These are phyloP conservation scores for Brassica balearica DNA, from an alignment of 441 rosid genomes.

Conservation along the genomic window DNA sequence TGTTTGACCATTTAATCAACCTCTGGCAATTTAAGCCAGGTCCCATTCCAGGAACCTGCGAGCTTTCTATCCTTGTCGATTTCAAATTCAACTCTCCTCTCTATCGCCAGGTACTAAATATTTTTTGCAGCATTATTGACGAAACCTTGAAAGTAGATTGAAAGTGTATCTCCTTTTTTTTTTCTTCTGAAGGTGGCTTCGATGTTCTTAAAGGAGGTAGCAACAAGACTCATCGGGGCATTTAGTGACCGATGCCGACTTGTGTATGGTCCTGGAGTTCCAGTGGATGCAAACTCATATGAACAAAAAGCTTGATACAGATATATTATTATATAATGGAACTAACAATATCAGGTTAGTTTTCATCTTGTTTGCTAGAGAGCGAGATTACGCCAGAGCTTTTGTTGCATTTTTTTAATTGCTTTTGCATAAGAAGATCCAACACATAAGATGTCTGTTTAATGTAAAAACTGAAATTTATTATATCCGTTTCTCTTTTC, in stretches of 20 bases:
- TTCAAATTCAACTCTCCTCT: conserved; percentile 87
- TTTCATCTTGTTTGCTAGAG: conserved; percentile 27
- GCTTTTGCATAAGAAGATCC: conserved; percentile 29
- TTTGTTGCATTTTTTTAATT: conserved; percentile 17
- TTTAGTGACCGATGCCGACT: conserved; percentile 72
- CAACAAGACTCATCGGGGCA: conserved; percentile 69
- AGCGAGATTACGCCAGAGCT: conserved; percentile 13
- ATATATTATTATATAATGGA: neutral
- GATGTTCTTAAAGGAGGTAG: conserved; percentile 84
- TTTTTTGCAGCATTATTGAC: too few species aligned
- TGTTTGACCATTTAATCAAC: conserved; percentile 65
- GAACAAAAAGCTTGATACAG: conserved; percentile 57
- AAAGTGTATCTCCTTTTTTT: conserved; percentile 5
- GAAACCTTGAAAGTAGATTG: conserved; percentile 15
- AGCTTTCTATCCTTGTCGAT: conserved; percentile 35
- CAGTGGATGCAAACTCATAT: conserved; percentile 54
- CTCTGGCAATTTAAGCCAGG: conserved; percentile 48
- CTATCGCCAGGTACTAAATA: conserved; percentile 73
- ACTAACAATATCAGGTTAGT: conserved; percentile 32
- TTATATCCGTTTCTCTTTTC: conserved; percentile 7
- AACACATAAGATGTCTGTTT: conserved; percentile 25
- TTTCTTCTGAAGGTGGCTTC: conserved; percentile 62
- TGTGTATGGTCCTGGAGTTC: conserved; percentile 81
- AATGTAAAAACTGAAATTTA: conserved; percentile 28
- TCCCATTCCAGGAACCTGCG: neutral